These are phyloP conservation scores for Cryptococcus sp. DNA, from an alignment of 1,284 basidiomycete species.

Conservation along the genomic window DNA sequence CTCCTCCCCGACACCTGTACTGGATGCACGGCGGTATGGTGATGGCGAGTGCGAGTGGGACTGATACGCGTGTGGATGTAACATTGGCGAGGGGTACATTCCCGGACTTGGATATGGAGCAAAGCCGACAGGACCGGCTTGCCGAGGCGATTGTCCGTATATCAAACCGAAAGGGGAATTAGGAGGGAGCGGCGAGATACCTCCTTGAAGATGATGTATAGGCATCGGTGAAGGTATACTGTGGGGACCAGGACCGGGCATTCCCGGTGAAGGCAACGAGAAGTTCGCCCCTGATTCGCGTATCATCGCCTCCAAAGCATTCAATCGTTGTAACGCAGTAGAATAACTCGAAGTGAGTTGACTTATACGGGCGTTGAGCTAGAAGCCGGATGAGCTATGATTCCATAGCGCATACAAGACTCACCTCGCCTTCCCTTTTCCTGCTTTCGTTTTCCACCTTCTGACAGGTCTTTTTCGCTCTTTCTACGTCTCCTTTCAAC, in stretches of 20 bases:
- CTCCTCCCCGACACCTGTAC: slow-evolving; percentile 3
- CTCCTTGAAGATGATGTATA: neutral
- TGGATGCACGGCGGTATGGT: slow-evolving; percentile 18
- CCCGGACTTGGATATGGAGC: slow-evolving; percentile 20
- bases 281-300: neutral
- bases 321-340: slow-evolving; percentile 11
- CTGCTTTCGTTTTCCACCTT: slow-evolving; percentile 22
- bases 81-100: slow-evolving; percentile 26
- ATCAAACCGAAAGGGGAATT: slow-evolving; percentile 5
- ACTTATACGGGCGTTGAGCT: slow-evolving; percentile 5
- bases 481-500: slow-evolving; percentile 28
- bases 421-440: slow-evolving; percentile 37
- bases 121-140: slow-evolving; percentile 3
- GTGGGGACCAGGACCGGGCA: neutral
- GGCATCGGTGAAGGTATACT: neutral
- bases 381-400: neutral
- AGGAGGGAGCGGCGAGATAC: slow-evolving; percentile 5
- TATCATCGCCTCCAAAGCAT: slow-evolving; percentile 3
- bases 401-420: slow-evolving; percentile 3
- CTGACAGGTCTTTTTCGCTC: slow-evolving; percentile 15
- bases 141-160: slow-evolving; percentile 6
- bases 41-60: slow-evolving; percentile 15
- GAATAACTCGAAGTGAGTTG: slow-evolving; percentile 12
- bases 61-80: slow-evolving; percentile 15
- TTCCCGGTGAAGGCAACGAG: slow-evolving; percentile 3